Evolutionary conservation across 768 basidiomycete species (phyloP), one percentile per base, ranked within the genome.

Genomic region (Tremella mesenterica): DNA sequence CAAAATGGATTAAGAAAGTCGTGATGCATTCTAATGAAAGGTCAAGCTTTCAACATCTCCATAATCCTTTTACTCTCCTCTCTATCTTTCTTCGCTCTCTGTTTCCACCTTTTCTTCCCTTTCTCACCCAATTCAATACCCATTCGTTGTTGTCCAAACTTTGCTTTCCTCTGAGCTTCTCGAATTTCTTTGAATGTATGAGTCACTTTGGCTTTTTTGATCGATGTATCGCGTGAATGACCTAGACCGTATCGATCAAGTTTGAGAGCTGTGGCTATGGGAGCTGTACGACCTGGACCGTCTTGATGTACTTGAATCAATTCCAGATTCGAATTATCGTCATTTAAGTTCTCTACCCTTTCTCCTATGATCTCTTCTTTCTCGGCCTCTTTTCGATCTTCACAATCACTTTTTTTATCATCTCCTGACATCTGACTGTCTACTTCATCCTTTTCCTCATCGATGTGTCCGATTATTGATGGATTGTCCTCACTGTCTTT

Each of bases 281-380:
- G 68, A 9, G 68, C 63, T 23, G 65, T 70, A 4, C 68, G 51
- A 31, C 68, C 68, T 20, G 68, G 68, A 7, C 68, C 68, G 23
- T 33, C 38, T 30, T 27, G 26, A 10, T 20, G 8, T 20, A 20
- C 8, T 20, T 10, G n/a, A n/a, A n/a, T n/a, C n/a, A n/a, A n/a
- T n/a, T n/a, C n/a, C n/a, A n/a, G n/a, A n/a, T n/a, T n/a, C n/a
- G n/a, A n/a, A n/a, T n/a, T n/a, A n/a, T n/a, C n/a, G n/a, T n/a
- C n/a, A n/a, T n/a, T n/a, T n/a, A n/a, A n/a, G n/a, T n/a, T n/a
- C n/a, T n/a, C n/a, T n/a, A n/a, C n/a, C n/a, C n/a, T n/a, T n/a
- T n/a, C n/a, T n/a, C n/a, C n/a, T 13, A 14, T n/a, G 46, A 20
- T 48, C 20, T 53, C 46, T 20, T 36, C 31, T 8, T 46, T 26